These are phyloP conservation scores for Microbotryomycetes sp. DNA, from an alignment of 1,284 basidiomycete species.

Conservation along the genomic window DNA sequence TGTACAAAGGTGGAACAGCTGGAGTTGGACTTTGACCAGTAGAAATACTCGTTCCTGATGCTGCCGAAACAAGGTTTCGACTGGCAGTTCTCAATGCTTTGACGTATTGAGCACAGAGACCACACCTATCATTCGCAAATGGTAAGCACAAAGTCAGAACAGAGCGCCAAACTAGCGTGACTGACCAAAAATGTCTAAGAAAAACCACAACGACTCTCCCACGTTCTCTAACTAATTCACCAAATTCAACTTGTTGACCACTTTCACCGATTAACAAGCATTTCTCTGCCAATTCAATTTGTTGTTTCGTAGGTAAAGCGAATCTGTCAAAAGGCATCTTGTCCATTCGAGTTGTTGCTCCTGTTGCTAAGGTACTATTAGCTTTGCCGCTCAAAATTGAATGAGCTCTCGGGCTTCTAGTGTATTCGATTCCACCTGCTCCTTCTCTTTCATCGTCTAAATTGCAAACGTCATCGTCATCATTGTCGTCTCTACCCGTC, in stretches of 20 bases:
- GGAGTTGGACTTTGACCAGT: background rate
- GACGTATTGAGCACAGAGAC: slow-evolving; percentile 21
- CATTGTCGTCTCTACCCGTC: too few species aligned
- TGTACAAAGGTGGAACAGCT: slow-evolving; percentile 20
- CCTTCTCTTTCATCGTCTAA: too few species aligned
- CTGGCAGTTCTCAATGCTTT: slow-evolving; percentile 4
- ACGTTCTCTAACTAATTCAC: background rate
- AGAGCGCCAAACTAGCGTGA: background rate
- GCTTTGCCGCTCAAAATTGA: background rate
- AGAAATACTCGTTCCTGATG: background rate
- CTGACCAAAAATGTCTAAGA: background rate
- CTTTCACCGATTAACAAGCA: slow-evolving; percentile 4
- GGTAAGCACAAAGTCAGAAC: background rate
- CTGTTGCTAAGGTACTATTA: background rate
- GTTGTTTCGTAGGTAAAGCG: slow-evolving; percentile 8
- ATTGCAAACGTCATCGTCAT: too few species aligned
- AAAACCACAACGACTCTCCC: slow-evolving; percentile 22
- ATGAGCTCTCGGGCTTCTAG: background rate
- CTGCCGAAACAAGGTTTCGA: slow-evolving; percentile 1
- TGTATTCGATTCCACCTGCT: background rate
- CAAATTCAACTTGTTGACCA: background rate
- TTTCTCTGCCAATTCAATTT: slow-evolving; percentile 1
- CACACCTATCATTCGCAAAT: slow-evolving; percentile 13
- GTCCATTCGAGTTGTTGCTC: background rate
- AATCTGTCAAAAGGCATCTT: slow-evolving; percentile 19